phyloP scores from a whole-genome alignment of 495 filamentous ascomycete species.

The Aspergillus leporis region DNA sequence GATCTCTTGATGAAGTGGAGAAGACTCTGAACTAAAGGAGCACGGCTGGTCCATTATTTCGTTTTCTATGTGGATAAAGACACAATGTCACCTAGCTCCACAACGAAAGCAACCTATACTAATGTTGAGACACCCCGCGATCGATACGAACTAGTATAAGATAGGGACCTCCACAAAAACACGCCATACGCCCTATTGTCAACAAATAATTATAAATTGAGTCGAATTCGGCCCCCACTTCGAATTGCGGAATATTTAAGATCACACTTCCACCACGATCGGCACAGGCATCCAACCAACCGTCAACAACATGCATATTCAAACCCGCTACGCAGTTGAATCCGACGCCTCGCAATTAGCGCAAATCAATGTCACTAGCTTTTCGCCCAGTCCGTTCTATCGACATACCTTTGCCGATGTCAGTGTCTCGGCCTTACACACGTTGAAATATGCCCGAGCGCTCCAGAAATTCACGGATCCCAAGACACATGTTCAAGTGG shows the following conservation, averaged over 20 bases:
- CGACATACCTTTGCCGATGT: background rate
- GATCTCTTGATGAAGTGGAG: too few relatives aligned
- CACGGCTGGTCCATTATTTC: too few relatives aligned
- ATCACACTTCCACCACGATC: background rate
- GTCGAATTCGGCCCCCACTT: background rate
- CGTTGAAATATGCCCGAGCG: background rate
- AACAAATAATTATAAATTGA: too few relatives aligned
- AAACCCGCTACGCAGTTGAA: background rate
- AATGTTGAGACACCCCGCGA: too few relatives aligned
- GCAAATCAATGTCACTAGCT: background rate
- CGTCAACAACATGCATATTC: background rate
- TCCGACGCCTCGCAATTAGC: background rate
- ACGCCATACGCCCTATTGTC: too few relatives aligned
- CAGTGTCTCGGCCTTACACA: background rate
- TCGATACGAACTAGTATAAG: too few relatives aligned
- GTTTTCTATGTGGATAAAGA: too few relatives aligned
- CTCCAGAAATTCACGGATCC: background rate
- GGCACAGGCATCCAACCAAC: background rate
- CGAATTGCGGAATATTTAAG: background rate
- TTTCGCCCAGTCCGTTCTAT: background rate
- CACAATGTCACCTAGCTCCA: too few relatives aligned
- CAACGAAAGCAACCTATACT: too few relatives aligned
- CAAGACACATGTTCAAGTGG: background rate
- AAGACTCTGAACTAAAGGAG: too few relatives aligned
- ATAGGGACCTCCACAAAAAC: too few relatives aligned